Evolutionary conservation across 768 basidiomycete genomes (phyloP).

Genomic region (Leccinum variicolor): DNA sequence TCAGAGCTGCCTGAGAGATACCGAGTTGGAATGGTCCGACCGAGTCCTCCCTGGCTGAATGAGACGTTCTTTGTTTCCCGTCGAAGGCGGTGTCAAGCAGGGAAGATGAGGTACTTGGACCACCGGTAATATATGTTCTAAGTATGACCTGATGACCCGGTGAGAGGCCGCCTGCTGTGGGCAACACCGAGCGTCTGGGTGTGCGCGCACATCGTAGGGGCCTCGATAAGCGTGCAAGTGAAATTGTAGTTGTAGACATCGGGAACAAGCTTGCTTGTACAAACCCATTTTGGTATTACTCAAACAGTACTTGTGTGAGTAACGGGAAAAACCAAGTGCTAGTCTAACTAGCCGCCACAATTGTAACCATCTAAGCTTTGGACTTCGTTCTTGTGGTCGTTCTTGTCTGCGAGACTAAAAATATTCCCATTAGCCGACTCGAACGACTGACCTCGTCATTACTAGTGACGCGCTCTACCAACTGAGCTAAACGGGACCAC

Average conservation of each 20-base stretch:
- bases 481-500: conserved; percentile 37
- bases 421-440: conserved; percentile 49
- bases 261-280: neutral
- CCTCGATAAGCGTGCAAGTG: conserved; percentile 8
- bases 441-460: conserved; percentile 71
- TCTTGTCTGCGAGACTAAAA: conserved; percentile 5
- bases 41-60: conserved; percentile 47
- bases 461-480: conserved; percentile 69
- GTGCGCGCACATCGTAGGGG: neutral
- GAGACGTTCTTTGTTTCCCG: conserved; percentile 43
- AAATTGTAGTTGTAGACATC: conserved; percentile 9
- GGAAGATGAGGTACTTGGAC: conserved; percentile 44
- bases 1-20: conserved; percentile 52
- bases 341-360: neutral
- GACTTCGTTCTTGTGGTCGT: neutral
- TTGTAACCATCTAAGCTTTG: too few species aligned
- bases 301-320: neutral
- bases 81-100: conserved; percentile 65
- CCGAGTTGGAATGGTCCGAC: conserved; percentile 81
- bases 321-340: too few species aligned
- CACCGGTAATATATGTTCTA: conserved; percentile 48
- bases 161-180: neutral
- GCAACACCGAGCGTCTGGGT: neutral
- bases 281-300: conserved; percentile 7
- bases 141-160: neutral